phyloP scores from a whole-genome alignment of 2,329 filamentous ascomycete genomes.

The Fusarium papillatum region DNA sequence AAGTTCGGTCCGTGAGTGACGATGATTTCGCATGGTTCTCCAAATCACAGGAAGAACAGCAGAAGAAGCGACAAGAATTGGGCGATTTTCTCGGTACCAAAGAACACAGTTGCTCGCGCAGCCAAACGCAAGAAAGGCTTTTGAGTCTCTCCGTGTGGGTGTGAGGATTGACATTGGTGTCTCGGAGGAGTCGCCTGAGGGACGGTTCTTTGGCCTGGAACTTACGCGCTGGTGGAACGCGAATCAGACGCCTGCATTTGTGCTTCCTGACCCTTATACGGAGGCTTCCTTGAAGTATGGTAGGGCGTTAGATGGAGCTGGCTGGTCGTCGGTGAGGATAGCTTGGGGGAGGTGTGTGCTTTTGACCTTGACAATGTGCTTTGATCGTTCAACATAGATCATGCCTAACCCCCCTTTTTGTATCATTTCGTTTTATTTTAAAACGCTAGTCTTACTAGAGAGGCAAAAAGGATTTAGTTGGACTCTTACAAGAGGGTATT shows the following conservation, averaged over 20 bases:
- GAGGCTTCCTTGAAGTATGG: neutral
- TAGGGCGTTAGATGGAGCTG: neutral
- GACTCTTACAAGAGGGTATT: neutral
- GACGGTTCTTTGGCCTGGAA: conserved; percentile 5
- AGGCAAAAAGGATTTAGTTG: neutral
- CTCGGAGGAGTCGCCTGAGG: neutral
- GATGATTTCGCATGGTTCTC: conserved; percentile 2
- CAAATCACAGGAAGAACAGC: neutral
- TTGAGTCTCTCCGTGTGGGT: neutral
- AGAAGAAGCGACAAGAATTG: neutral
- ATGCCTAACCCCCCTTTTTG: neutral
- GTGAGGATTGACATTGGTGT: conserved; percentile 2
- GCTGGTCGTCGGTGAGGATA: neutral
- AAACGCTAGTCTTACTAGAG: neutral
- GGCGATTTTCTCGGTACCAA: neutral
- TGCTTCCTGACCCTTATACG: neutral
- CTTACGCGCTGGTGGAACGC: neutral
- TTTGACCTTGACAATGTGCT: neutral
- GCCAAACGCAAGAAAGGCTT: neutral
- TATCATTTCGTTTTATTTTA: neutral
- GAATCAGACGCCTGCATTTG: neutral
- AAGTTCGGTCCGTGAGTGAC: neutral
- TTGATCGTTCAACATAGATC: neutral
- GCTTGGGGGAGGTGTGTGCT: neutral
- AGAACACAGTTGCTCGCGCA: neutral